Evolutionary conservation across 805 yeast species (phyloP).

Genomic region (Wickerhamomyces queroliae): DNA sequence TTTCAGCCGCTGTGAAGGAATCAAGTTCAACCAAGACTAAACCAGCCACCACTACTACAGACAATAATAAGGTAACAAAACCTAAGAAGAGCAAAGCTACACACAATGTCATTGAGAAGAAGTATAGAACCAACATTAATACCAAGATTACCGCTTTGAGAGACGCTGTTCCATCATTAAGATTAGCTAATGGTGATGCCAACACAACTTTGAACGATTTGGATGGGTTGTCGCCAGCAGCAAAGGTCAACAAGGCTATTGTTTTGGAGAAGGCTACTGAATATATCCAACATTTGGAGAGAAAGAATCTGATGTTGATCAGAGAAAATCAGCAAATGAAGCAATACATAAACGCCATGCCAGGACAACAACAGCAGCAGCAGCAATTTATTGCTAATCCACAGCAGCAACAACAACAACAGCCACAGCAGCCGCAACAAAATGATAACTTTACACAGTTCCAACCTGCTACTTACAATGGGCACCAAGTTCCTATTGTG

Average conservation of each 20-base stretch:
- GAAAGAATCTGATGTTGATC: slow-evolving; percentile 44
- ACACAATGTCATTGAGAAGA: slow-evolving; percentile 78
- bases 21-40: slow-evolving; percentile 3
- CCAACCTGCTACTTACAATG: slow-evolving; percentile 20
- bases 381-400: slow-evolving; percentile 8
- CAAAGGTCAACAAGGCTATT: slow-evolving; percentile 72
- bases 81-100: slow-evolving; percentile 51
- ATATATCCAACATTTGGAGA: slow-evolving; percentile 68
- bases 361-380: slow-evolving; percentile 4
- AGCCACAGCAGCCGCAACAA: neutral
- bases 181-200: slow-evolving; percentile 51
- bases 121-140: slow-evolving; percentile 73
- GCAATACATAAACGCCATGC: slow-evolving; percentile 7
- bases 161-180: slow-evolving; percentile 73
- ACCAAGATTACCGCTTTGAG: slow-evolving; percentile 61
- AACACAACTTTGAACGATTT: slow-evolving; percentile 41
- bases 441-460: slow-evolving; percentile 7
- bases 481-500: slow-evolving; percentile 20
- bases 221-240: slow-evolving; percentile 73
- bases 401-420: slow-evolving; percentile 7
- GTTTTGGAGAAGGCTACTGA: slow-evolving; percentile 75
- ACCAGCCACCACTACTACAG: slow-evolving; percentile 2
- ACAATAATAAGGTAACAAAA: slow-evolving; percentile 27
- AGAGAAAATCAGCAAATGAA: slow-evolving; percentile 48
- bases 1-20: neutral